A percentile compares a stretch with the other conserved stretches of the same genome.
phyloP scores from a whole-genome alignment of 345 rosid genomes.

The Carallia pectinifolia region DNA sequence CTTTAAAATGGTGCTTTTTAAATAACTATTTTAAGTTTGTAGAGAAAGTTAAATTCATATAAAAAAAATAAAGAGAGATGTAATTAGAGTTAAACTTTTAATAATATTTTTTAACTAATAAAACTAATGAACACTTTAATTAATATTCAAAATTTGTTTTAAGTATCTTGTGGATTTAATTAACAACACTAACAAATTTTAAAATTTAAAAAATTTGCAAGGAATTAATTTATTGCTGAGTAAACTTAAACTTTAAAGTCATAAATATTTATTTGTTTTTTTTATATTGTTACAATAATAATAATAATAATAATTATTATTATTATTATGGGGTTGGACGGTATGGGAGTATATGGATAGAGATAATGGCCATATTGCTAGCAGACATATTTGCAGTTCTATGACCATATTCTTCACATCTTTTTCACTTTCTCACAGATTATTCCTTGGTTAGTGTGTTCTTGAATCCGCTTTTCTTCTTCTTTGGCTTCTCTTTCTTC shows the following conservation, averaged over 20 bases:
- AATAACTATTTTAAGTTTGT: no score
- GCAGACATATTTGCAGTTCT: constrained; percentile 43
- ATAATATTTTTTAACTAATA: no score
- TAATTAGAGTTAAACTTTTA: no score
- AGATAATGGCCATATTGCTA: constrained; percentile 44
- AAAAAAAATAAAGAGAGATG: no score
- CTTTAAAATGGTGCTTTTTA: no score
- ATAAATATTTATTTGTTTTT: neutral
- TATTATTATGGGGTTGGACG: constrained; percentile 13
- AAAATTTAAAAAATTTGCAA: no score
- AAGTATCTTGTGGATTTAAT: no score
- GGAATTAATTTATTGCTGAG: neutral
- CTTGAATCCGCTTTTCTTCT: constrained; percentile 25
- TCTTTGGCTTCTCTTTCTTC: neutral
- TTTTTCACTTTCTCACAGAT: constrained; percentile 31
- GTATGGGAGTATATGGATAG: constrained; percentile 26
- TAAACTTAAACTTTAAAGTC: neutral
- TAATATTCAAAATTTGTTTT: no score
- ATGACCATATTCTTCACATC: constrained; percentile 48
- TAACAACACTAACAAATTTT: no score
- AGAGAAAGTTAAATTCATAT: no score
- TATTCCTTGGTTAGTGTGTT: constrained; percentile 32
- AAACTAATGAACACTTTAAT: no score
- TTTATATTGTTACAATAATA: neutral
- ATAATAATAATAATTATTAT: neutral